These are phyloP conservation scores for Bolboschoenoplectus hybrid DNA, from an alignment of 202 grass and related monocot genomes.

Conservation along the genomic window DNA sequence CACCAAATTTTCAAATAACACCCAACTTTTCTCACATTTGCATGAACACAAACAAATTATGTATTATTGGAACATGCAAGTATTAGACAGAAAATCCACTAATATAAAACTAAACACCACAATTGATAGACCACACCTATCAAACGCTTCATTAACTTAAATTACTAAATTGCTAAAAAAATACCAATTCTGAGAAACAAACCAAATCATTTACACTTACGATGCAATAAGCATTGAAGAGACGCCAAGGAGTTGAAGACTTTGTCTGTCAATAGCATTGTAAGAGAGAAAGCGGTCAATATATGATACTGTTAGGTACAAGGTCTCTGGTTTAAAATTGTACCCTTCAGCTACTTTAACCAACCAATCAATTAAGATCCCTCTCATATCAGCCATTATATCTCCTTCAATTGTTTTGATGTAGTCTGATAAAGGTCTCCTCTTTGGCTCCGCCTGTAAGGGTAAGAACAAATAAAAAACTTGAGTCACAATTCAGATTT, in stretches of 20 bases:
- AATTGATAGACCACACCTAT: no score
- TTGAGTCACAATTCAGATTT: background rate
- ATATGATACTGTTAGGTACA: constrained; percentile 72
- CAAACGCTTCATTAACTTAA: no score
- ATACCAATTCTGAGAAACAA: background rate
- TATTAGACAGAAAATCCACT: no score
- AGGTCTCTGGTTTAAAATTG: constrained; percentile 70
- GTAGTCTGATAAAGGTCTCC: constrained; percentile 61
- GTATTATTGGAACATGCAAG: no score
- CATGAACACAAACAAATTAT: no score
- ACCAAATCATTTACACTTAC: constrained; percentile 42
- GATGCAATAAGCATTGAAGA: constrained; percentile 77
- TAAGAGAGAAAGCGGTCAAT: constrained; percentile 77
- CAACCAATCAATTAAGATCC: constrained; percentile 81
- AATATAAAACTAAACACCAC: no score
- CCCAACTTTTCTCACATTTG: no score
- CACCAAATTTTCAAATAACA: no score
- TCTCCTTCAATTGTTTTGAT: constrained; percentile 68
- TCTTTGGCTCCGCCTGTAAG: constrained; percentile 55
- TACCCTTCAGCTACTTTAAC: constrained; percentile 88
- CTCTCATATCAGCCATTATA: constrained; percentile 68
- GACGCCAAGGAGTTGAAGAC: constrained; percentile 78
- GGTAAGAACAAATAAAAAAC: background rate
- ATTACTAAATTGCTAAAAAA: background rate
- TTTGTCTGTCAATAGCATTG: constrained; percentile 55